Conservation (phyloP, 306 rosid species). For the Malus asiatica region DNA sequence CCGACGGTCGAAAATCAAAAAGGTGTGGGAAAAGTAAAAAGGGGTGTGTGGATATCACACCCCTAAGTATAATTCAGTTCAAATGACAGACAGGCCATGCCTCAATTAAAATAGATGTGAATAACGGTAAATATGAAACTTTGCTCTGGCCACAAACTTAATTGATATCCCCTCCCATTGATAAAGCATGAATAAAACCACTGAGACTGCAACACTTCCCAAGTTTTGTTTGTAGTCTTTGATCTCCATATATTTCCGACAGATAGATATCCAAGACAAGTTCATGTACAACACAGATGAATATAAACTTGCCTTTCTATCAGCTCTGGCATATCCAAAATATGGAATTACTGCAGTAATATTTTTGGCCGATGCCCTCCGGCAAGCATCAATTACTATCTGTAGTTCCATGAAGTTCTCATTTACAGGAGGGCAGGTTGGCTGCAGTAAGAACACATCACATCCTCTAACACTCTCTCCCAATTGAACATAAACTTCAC, state of each 20-base stretch:
- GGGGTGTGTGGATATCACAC: too few species aligned
- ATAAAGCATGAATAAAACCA: not conserved
- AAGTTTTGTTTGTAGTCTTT: not conserved
- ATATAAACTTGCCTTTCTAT: slow-evolving; percentile 69
- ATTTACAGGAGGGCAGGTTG: slow-evolving; percentile 92
- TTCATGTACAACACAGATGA: not conserved
- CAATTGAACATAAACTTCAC: slow-evolving; percentile 86
- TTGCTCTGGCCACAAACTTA: not conserved
- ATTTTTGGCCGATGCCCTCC: slow-evolving; percentile 90
- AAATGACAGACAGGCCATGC: not conserved
- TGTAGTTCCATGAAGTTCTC: slow-evolving; percentile 94
- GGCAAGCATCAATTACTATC: slow-evolving; percentile 89
- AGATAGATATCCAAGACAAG: not conserved
- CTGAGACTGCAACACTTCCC: not conserved
- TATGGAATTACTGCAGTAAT: slow-evolving; percentile 92
- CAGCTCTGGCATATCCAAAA: slow-evolving; percentile 98
- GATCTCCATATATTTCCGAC: not conserved
- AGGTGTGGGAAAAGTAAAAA: too few species aligned
- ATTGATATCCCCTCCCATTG: too few species aligned
- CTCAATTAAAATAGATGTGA: not conserved
- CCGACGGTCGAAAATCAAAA: too few species aligned
- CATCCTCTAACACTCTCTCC: slow-evolving; percentile 98
- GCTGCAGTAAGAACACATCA: slow-evolving; percentile 77
- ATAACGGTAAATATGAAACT: not conserved
- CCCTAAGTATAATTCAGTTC: not conserved